phyloP scores from a whole-genome alignment of 192 early-diverging fungal species.

The Umbelopsis vinacea region DNA sequence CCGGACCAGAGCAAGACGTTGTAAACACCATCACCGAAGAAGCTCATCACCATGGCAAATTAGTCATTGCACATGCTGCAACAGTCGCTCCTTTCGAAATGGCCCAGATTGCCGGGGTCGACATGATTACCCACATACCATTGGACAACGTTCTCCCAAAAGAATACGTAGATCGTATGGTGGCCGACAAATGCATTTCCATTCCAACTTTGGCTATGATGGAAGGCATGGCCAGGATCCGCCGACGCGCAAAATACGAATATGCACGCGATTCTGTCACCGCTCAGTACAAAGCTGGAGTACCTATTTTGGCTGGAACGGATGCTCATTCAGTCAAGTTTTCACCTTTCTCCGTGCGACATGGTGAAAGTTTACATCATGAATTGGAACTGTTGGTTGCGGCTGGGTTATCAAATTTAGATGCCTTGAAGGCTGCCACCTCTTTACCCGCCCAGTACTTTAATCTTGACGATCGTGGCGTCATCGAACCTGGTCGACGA shows the following conservation, averaged over 20 bases:
- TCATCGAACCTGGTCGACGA: slow-evolving; percentile 24
- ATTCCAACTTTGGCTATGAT: slow-evolving; percentile 22
- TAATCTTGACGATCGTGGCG: slow-evolving; percentile 21
- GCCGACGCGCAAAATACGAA: not conserved
- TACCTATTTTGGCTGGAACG: slow-evolving; percentile 4
- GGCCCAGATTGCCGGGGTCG: not conserved
- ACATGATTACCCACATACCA: slow-evolving; percentile 9
- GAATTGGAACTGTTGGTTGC: slow-evolving; percentile 14
- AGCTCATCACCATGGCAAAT: slow-evolving; percentile 12
- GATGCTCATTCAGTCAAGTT: not conserved
- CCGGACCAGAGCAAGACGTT: not conserved
- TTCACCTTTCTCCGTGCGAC: not conserved
- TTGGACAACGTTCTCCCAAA: not conserved
- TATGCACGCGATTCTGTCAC: slow-evolving; percentile 8
- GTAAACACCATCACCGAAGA: not conserved
- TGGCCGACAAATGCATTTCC: not conserved
- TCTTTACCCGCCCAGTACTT: slow-evolving; percentile 19
- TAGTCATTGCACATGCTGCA: slow-evolving; percentile 4
- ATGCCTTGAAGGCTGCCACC: slow-evolving; percentile 13
- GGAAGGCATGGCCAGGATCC: not conserved
- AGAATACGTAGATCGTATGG: not conserved
- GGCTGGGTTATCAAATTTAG: slow-evolving; percentile 2
- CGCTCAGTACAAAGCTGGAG: not conserved
- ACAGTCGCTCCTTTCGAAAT: slow-evolving; percentile 2
- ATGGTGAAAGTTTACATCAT: slow-evolving; percentile 15